A percentile compares a stretch with the other conserved stretches of the same genome.
Evolutionary conservation across 2,329 filamentous ascomycete species (phyloP).

Genomic region (Plenodomus lindquistii): DNA sequence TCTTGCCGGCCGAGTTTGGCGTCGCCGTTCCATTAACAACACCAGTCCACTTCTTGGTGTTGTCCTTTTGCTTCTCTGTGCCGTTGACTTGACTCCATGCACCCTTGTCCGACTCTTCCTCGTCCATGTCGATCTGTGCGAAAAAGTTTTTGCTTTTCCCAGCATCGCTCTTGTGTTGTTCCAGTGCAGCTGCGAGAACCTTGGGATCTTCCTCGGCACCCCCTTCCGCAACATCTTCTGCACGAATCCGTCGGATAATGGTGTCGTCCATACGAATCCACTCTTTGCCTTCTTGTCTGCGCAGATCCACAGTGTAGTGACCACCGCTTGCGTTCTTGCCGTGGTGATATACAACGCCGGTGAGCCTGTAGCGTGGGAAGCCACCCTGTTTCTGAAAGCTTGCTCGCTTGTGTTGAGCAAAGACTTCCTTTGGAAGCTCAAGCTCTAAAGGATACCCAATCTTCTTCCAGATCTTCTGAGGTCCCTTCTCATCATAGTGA

Average conservation of each 20-base stretch:
- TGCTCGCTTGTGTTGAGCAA: constrained; percentile 75
- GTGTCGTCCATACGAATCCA: constrained; percentile 98
- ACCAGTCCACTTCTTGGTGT: constrained; percentile 70
- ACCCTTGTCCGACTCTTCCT: constrained; percentile 67
- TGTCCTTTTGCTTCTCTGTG: constrained; percentile 50
- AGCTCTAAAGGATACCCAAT: constrained; percentile 93
- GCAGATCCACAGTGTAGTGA: constrained; percentile 97
- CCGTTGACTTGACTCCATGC: constrained; percentile 89
- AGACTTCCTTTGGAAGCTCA: constrained; percentile 88
- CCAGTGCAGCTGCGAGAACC: constrained; percentile 65
- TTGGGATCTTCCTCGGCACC: constrained; percentile 80
- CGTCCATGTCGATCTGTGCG: constrained; percentile 62
- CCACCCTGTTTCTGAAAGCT: constrained; percentile 67
- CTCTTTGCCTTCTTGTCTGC: constrained; percentile 89
- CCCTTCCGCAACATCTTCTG: constrained; percentile 85
- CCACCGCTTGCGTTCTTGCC: constrained; percentile 95
- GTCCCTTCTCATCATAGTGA: constrained; percentile 88
- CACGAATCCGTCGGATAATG: constrained; percentile 78
- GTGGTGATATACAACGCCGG: constrained; percentile 93
- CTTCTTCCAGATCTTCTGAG: constrained; percentile 98
- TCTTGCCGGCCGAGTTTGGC: constrained; percentile 54
- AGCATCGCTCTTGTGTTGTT: constrained; percentile 66
- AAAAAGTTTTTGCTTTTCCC: constrained; percentile 70
- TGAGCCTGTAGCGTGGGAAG: constrained; percentile 82
- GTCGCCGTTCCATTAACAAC: constrained; percentile 66